Base-by-base conservation (phyloP, 2,329 filamentous ascomycete genomes). In the Calonectria henricotiae region DNA sequence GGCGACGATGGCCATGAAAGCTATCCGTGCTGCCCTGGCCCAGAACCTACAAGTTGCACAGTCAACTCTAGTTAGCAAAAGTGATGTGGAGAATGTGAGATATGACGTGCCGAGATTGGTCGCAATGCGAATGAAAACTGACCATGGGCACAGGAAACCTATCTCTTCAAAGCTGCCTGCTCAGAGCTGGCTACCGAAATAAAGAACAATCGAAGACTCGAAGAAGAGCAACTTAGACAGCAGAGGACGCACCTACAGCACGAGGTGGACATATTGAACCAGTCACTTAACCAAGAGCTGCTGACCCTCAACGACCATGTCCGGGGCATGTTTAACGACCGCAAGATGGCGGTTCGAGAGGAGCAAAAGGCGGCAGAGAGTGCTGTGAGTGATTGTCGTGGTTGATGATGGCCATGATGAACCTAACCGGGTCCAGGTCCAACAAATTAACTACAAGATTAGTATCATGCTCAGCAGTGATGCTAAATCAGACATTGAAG, bases 371-470 rank as follows among this genome's bases (percentile, higher is more conserved):
- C 88, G 7, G 92, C 94, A 79, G 96, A 98, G 79, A 93, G 93
- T 62, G 92, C 92, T 76, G 92, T 94, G 84, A 66, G 88, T 85
- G 11, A 6, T 13, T 20, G 6, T 25, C 11, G 32, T 8, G 2
- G 17, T 58, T 32, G 23, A 35, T 27, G 15, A 32, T 13, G 27
- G 20, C 27, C 17, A 35, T 15, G 25, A 5, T 41, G 12, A 44
- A 25, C 39, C 72, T 78, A 39, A 78, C 64, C 64, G 32, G 9
- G 7, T 15, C 4, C 77, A 94, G 88, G 95, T 98, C 72, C 95
- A 98, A 86, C 93, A 98, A 84, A 88, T 98, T 75, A 97, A 96
- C 83, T 98, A 98, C 84, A 96, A 97, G 81, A 98, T 99, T 81
- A 97, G 94, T 25, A 94, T 98, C 37, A 88, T 90, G 46, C 88